Conservation (phyloP, 139 green algal genomes). For the Chlorella sp. region DNA sequence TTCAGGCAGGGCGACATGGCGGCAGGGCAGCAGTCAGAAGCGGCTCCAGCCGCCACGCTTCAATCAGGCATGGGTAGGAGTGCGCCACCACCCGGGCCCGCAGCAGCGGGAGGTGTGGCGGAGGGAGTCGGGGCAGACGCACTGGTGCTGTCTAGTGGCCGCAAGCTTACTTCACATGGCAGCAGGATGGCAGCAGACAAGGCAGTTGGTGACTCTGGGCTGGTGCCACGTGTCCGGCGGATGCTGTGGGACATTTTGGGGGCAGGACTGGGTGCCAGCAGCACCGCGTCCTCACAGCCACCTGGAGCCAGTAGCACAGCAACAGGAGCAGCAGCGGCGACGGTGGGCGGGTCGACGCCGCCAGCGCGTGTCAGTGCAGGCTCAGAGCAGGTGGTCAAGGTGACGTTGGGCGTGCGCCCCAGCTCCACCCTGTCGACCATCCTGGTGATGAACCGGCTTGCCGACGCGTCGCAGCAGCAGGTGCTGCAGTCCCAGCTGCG, state of each 20-base stretch:
- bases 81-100: too few species aligned
- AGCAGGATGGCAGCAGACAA: too few species aligned
- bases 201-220: too few species aligned
- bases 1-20: neutral
- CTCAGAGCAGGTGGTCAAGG: neutral
- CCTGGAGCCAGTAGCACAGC: too few species aligned
- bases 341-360: neutral
- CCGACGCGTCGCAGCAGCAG: neutral
- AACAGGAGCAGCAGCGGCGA: too few species aligned
- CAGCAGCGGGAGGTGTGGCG: too few species aligned
- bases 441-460: slow-evolving; percentile 2
- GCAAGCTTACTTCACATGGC: too few species aligned
- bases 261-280: neutral
- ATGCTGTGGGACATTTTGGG: neutral
- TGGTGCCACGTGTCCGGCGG: too few species aligned
- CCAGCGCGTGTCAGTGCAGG: neutral
- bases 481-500: neutral
- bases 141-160: too few species aligned
- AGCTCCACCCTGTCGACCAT: neutral
- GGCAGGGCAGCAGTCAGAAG: neutral
- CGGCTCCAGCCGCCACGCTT: neutral
- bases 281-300: too few species aligned
- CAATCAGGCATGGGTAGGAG: too few species aligned
- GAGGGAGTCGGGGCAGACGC: too few species aligned
- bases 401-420: neutral